Evolutionary conservation across 2,329 filamentous ascomycete species (phyloP).

Genomic region (Cladophialophora immunda): DNA sequence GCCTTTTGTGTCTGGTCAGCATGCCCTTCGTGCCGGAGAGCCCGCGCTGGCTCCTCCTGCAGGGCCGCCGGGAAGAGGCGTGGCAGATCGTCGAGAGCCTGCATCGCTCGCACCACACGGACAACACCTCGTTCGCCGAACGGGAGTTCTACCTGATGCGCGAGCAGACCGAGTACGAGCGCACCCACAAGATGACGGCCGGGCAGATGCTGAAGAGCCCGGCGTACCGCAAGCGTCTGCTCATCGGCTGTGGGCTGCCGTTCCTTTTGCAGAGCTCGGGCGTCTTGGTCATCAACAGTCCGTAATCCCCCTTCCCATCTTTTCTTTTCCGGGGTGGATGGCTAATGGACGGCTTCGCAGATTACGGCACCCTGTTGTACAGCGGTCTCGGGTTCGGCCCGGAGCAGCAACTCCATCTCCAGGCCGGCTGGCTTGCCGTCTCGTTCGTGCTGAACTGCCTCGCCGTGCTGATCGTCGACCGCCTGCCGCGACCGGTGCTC

Average conservation of each 20-base stretch:
- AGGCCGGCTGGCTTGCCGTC: too few species aligned
- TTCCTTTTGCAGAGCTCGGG: conserved; percentile 40
- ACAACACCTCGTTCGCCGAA: conserved; percentile 16
- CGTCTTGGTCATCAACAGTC: conserved; percentile 50
- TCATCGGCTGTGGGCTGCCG: conserved; percentile 1
- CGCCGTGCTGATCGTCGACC: conserved; percentile 16
- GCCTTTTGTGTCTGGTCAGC: conserved; percentile 1
- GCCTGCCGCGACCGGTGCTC: conserved; percentile 9
- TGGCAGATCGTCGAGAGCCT: conserved; percentile 11
- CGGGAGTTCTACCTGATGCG: conserved; percentile 30
- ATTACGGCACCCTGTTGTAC: conserved; percentile 56
- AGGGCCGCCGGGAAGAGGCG: conserved; percentile 21
- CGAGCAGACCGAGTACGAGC: conserved; percentile 10
- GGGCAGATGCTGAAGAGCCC: conserved; percentile 18
- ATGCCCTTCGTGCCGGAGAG: conserved; percentile 28
- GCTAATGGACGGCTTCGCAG: too few species aligned
- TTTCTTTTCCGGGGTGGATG: too few species aligned
- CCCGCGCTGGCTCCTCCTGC: conserved; percentile 25
- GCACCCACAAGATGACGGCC: neutral
- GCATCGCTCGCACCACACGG: neutral
- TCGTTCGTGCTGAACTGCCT: conserved; percentile 4
- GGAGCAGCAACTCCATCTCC: conserved; percentile 12
- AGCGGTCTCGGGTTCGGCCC: conserved; percentile 54
- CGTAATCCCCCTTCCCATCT: neutral
- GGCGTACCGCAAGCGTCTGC: conserved; percentile 14